Evolutionary conservation across 2,329 filamentous ascomycete genomes (phyloP), one percentile per base, ranked within the genome.

Genomic region (Talaromyces albobiverticillius): DNA sequence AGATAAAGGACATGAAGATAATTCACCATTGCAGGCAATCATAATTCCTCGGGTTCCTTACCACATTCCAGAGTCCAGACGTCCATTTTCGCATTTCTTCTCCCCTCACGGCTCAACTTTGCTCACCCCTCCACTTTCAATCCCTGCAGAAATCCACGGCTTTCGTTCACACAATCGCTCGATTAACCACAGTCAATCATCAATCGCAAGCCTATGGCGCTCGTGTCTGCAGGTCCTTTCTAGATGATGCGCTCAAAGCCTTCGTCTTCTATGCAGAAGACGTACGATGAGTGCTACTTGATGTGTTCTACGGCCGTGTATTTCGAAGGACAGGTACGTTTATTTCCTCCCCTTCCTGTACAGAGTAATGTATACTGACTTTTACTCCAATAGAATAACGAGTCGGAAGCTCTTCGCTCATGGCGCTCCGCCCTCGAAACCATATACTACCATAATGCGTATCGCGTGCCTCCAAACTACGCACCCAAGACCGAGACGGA

Each of bases 231-330:
- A 26, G 52, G 54, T 57, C 22, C 57, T 57, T 46, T 47, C 54
- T 56, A 51, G 67, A 80, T 79, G 76, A 81, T 77, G 71, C 74
- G 74, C 68, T 71, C 71, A 70, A 85, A 84, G 67, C 78, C 79
- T 59, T 80, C 85, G 67, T 85, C 88, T 72, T 85, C 85, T 59
- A 84, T 96, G 71, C 93, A 97, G 76, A 96, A 96, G 82, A 95
- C 91, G 53, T 97, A 97, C 76, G 93, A 97, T 76, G 91, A 97
- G 72, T 92, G 89, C 72, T 96, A 96, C 75, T 76, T 96, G 64
- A 91, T 88, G 68, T 96, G 92, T 74, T 96, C 92, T 13, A 97
- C 92, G 1, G 93, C 93, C 36, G 89, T 96, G 51, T 96, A 96
- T 75, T 96, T 96, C 71, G 94, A 99, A 76, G 85, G 87, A 69